Base-by-base conservation (phyloP, 2,329 filamentous ascomycete genomes). In the Ophiostoma ips region DNA sequence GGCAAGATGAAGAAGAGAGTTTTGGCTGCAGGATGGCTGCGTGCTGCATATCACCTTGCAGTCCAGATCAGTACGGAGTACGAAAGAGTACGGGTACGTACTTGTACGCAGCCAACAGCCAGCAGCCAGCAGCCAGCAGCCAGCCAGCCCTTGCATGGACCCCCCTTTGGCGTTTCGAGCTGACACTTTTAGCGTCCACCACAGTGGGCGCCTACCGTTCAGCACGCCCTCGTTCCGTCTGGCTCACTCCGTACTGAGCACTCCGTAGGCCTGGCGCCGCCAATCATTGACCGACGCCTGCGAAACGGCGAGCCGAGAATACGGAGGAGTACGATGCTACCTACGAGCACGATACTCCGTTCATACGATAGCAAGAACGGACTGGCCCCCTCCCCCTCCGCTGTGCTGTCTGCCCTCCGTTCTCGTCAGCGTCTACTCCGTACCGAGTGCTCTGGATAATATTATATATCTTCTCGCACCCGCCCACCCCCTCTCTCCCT, bases 201-300 rank as follows among this genome's bases (percentile, higher is more conserved):
- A 41, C 28, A 18, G 35, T 37, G 36, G 19, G 36, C 36, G 12
- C 36, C 16, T 21, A 38, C 36, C 36, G 19, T 16, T 10, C 24
- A 28, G 19, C 15, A 28, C 21, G 19, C 11, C n/a, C 13, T 13
- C 13, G 18, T 7, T 15, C 37, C 34, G 31, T 38, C 44, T 37
- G 31, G 45, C 40, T 46, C n/a, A n/a, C n/a, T n/a, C n/a, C n/a
- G n/a, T n/a, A n/a, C n/a, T n/a, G n/a, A n/a, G n/a, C n/a, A n/a
- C n/a, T n/a, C n/a, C n/a, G n/a, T n/a, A n/a, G n/a, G n/a, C 18
- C 19, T 38, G 35, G 30, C 7, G 9, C 46, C 33, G 45, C 54
- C 50, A 49, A 54, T 54, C 48, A n/a, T 49, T 48, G 37, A 54
- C 52, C 48, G 50, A 52, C 51, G 48, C 36, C 36, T n/a, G n/a